Base-by-base conservation (phyloP, 495 filamentous ascomycete species). In the Parathielavia appendiculata region DNA sequence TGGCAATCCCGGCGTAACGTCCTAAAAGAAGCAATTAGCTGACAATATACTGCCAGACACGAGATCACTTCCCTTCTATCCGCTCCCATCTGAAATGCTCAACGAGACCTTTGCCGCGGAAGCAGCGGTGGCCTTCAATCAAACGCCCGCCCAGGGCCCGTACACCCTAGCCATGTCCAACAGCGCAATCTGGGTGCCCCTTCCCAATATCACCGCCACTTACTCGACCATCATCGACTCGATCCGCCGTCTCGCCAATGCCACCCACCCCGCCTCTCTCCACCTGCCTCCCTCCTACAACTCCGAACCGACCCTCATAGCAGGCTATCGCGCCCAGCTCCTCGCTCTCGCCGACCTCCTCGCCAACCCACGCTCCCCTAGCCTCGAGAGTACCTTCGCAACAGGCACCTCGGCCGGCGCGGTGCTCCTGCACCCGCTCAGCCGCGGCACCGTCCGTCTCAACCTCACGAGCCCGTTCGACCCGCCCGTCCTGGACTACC, bases 351-450 rank as follows among this genome's bases (percentile, higher is more conserved):
- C 67, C 23, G 19, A 55, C 14, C 44, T 62, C 1, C 45, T 59
- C 30, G 39, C 32, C 17, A 58, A 67, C 49, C 61, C 65, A 5
- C 14, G 59, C 14, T 46, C 60, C 0, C 63, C 67, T 8, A 61
- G 44, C 41, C 38, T 66, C 45, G 67, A 70, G 41, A 57, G 66
- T 23, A 66, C 74, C 12, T 69, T 71, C 23, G 56, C 59, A 1
- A 53, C 56, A 4, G 65, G 62, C 1, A 16, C 55, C 7, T 53
- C 64, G 5, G 50, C 62, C 9, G 49, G 30, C 23, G 57, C 62
- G 4, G 55, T 69, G 32, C 61, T 69, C 1, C 60, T 69, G 26
- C 71, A 73, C 50, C 71, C 72, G 8, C 60, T 69, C 13, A 71
- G 71, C 60, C 56, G 67, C 16, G 64, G 63, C 38, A 61, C 63